Percentiles rank a stretch among this genome's conserved stretches.
phyloP scores from a whole-genome alignment of 2,329 filamentous ascomycete genomes.

The Ceratocystis eucalypticola region DNA sequence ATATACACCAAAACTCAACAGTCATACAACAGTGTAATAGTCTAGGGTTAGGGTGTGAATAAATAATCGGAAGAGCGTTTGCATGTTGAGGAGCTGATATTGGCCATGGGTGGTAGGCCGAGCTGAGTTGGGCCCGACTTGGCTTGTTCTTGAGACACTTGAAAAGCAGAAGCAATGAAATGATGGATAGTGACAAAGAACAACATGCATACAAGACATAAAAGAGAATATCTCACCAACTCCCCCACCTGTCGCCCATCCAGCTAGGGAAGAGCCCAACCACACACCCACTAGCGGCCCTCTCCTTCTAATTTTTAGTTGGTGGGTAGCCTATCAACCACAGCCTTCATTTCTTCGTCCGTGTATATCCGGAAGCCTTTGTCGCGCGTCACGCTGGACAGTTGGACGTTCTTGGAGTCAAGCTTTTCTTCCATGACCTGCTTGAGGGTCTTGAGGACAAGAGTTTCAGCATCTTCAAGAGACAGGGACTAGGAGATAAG shows the following conservation, averaged over 20 bases:
- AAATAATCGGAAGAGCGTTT: no score
- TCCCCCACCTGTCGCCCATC: no score
- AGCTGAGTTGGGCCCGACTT: no score
- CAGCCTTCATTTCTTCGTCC: conserved; percentile 89
- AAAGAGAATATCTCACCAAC: not conserved
- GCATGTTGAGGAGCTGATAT: no score
- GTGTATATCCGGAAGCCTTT: conserved; percentile 98
- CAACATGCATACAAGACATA: not conserved
- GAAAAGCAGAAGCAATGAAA: not conserved
- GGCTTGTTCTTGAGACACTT: not conserved
- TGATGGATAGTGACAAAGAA: not conserved
- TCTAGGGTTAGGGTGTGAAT: no score
- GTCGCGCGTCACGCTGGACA: conserved; percentile 95
- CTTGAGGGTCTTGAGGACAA: conserved; percentile 95
- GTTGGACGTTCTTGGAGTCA: conserved; percentile 94
- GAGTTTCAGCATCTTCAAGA: conserved; percentile 79
- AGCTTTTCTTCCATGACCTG: conserved; percentile 99
- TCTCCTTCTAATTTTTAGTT: conserved; percentile 33
- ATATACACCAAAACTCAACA: no score
- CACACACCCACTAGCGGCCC: no score
- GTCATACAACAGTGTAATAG: no score
- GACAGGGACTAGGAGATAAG: conserved; percentile 58
- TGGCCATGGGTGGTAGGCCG: no score
- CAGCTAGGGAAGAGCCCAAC: no score
- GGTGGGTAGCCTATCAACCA: conserved; percentile 68